A percentile compares a stretch with the other conserved stretches of the same genome.
These are phyloP conservation scores for Solanum neorickii DNA, from an alignment of 257 asterid genomes.

Conservation along the genomic window DNA sequence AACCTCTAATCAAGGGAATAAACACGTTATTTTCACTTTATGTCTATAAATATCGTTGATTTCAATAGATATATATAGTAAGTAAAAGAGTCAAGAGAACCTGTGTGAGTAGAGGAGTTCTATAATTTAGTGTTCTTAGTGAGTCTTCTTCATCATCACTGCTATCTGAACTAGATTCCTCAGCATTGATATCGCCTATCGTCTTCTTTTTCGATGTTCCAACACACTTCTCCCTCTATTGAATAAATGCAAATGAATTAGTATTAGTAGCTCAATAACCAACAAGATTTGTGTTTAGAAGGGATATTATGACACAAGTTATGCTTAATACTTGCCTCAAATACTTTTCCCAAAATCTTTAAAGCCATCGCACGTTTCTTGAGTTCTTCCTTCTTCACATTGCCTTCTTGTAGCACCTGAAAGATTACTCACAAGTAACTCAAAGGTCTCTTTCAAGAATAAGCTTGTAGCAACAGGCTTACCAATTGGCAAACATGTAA, in stretches of 20 bases:
- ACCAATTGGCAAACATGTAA: constrained; percentile 88
- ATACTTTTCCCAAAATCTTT: constrained; percentile 59
- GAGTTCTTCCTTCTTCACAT: constrained; percentile 54
- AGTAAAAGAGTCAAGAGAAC: constrained; percentile 8
- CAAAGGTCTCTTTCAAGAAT: background rate
- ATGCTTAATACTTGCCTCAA: constrained; percentile 33
- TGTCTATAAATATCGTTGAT: background rate
- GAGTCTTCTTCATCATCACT: constrained; percentile 84
- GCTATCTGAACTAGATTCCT: constrained; percentile 66
- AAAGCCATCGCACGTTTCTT: constrained; percentile 57
- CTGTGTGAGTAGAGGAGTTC: constrained; percentile 87
- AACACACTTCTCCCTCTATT: constrained; percentile 41
- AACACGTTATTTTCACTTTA: background rate
- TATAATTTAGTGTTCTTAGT: constrained; percentile 43
- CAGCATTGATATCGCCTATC: constrained; percentile 25
- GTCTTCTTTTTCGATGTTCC: constrained; percentile 56
- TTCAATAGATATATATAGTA: background rate
- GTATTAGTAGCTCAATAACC: background rate
- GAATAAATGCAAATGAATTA: background rate
- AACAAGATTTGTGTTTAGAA: background rate
- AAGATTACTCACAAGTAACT: background rate
- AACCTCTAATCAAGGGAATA: background rate
- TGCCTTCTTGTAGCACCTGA: constrained; percentile 70
- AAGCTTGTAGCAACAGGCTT: background rate
- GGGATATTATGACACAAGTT: background rate